A percentile compares a stretch with the other conserved stretches of the same genome.
phyloP scores from a whole-genome alignment of 1,284 basidiomycete species.

The Hemileia vastatrix region DNA sequence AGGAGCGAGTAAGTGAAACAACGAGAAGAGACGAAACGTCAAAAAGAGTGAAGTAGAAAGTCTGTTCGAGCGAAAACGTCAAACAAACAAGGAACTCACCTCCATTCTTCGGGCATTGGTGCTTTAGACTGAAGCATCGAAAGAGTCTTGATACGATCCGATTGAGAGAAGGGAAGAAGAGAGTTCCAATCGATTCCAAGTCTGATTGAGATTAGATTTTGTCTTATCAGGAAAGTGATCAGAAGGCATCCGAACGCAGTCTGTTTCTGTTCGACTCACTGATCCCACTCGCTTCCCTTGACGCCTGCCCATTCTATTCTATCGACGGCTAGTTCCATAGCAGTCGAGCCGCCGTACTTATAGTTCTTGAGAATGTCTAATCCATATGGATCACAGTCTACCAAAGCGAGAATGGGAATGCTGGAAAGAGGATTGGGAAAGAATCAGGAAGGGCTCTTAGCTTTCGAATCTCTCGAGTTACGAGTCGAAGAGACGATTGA shows the following conservation, averaged over 20 bases:
- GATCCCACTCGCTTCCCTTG: not conserved
- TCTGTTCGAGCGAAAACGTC: no score
- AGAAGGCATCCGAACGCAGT: slow-evolving; percentile 20
- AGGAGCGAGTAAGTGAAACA: no score
- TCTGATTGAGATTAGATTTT: no score
- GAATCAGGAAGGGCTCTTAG: not conserved
- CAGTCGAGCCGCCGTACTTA: not conserved
- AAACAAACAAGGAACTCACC: no score
- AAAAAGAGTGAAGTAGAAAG: no score
- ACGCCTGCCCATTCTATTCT: not conserved
- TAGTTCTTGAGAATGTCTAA: slow-evolving; percentile 30
- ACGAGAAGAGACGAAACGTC: no score
- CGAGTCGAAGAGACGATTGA: not conserved
- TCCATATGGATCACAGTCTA: slow-evolving; percentile 32
- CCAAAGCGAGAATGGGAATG: not conserved
- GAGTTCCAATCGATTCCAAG: no score
- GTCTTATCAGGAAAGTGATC: no score
- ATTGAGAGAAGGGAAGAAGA: no score
- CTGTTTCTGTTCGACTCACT: slow-evolving; percentile 21
- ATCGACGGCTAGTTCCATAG: not conserved
- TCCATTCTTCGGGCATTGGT: no score
- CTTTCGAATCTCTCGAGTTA: not conserved
- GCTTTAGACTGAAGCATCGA: no score
- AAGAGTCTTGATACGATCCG: no score
- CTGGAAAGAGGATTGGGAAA: slow-evolving; percentile 2